These are phyloP conservation scores for Colletotrichum eleusines DNA, from an alignment of 2,329 filamentous ascomycete genomes.

Conservation along the genomic window DNA sequence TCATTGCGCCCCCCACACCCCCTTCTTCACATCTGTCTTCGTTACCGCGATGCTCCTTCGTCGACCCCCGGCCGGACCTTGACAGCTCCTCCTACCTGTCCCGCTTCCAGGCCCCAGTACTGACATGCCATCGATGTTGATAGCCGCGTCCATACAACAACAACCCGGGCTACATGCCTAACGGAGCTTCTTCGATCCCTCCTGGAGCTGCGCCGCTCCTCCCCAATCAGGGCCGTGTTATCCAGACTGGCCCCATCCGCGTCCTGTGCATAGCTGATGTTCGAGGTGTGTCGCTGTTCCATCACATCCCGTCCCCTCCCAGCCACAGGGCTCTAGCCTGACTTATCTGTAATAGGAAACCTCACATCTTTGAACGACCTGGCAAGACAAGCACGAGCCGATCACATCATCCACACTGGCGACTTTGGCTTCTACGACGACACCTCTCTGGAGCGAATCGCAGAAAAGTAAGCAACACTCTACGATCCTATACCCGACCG, in stretches of 20 bases:
- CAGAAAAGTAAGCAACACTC: constrained; percentile 82
- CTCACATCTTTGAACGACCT: constrained; percentile 95
- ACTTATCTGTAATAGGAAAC: constrained; percentile 74
- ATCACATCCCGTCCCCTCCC: constrained; percentile 24
- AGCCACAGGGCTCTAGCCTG: constrained; percentile 11
- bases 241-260: constrained; percentile 74
- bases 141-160: constrained; percentile 62
- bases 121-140: constrained; percentile 31
- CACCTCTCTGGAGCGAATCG: constrained; percentile 94
- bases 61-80: constrained; percentile 1
- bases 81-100: constrained; percentile 32
- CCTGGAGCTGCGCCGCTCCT: constrained; percentile 73
- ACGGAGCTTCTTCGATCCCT: constrained; percentile 68
- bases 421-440: constrained; percentile 99
- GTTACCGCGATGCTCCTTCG: constrained; percentile 18
- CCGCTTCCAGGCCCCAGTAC: constrained; percentile 29
- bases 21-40: not conserved
- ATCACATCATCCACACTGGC: constrained; percentile 98
- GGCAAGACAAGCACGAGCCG: constrained; percentile 91
- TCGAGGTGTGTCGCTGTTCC: constrained; percentile 65
- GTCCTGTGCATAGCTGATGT: constrained; percentile 80
- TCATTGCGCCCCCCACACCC: not conserved
- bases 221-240: constrained; percentile 75
- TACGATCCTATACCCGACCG: constrained; percentile 40
- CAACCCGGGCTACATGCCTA: constrained; percentile 71